Evolutionary conservation across 1,284 basidiomycete species (phyloP).

Genomic region (Ceratobasidium theobromae): DNA sequence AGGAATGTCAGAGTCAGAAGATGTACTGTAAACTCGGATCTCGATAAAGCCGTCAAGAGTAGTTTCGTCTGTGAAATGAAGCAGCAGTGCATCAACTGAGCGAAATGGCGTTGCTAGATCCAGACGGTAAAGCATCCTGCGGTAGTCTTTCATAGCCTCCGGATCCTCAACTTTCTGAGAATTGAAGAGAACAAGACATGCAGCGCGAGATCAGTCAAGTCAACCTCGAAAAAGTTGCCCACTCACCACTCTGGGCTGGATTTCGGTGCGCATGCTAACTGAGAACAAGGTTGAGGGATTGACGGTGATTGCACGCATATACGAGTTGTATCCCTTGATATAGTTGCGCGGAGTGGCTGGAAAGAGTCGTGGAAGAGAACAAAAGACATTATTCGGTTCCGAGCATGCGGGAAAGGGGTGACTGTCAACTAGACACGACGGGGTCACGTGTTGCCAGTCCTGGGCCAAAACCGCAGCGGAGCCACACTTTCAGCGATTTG

Average conservation of each 20-base stretch:
- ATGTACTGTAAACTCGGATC: constrained; percentile 21
- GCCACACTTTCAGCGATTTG: not conserved
- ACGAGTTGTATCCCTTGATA: constrained; percentile 27
- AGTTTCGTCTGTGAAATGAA: constrained; percentile 15
- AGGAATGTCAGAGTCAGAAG: not conserved
- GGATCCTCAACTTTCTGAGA: not conserved
- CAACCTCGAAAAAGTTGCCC: not conserved
- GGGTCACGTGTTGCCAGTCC: constrained; percentile 13
- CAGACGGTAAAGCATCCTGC: constrained; percentile 23
- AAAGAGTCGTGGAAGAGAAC: constrained; percentile 26
- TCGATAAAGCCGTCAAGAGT: constrained; percentile 22
- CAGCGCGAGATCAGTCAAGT: not conserved
- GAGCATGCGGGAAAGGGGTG: constrained; percentile 21
- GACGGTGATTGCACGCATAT: constrained; percentile 21
- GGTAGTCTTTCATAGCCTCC: constrained; percentile 26
- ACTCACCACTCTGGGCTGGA: constrained; percentile 10
- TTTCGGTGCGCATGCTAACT: not conserved
- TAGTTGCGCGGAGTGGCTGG: constrained; percentile 9
- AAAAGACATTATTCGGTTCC: constrained; percentile 28
- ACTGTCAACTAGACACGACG: constrained; percentile 20
- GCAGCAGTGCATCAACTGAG: constrained; percentile 9
- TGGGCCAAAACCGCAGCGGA: constrained; percentile 5
- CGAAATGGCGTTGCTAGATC: constrained; percentile 25
- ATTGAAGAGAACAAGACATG: not conserved
- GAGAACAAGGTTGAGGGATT: constrained; percentile 21